Percentiles rank a stretch among this genome's conserved stretches.
Evolutionary conservation across 768 basidiomycete genomes (phyloP).

Genomic region (Rhodotorula kratochvilovae): DNA sequence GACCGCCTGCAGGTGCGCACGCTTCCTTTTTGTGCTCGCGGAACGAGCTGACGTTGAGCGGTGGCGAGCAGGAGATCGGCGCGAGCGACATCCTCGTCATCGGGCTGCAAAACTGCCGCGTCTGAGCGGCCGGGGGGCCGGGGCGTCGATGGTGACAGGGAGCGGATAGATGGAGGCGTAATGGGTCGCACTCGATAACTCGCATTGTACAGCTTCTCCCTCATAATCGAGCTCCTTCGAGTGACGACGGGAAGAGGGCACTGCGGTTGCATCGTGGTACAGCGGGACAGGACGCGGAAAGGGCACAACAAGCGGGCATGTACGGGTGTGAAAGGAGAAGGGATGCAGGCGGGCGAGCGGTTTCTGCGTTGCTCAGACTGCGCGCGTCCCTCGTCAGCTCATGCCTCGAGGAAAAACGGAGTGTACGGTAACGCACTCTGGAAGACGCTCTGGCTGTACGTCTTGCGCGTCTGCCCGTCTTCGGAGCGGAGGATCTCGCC

Average conservation of each 20-base stretch:
- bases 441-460: conserved; percentile 64
- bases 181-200: no score
- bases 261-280: no score
- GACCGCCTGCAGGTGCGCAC: conserved; percentile 62
- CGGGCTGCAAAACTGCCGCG: conserved; percentile 87
- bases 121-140: conserved; percentile 50
- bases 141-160: neutral
- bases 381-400: no score
- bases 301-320: neutral
- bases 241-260: no score
- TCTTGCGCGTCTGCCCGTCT: conserved; percentile 57
- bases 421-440: conserved; percentile 44
- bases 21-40: neutral
- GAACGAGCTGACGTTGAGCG: neutral
- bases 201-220: no score
- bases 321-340: no score
- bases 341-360: no score
- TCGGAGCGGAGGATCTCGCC: conserved; percentile 68
- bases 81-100: conserved; percentile 89
- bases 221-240: no score
- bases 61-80: conserved; percentile 56
- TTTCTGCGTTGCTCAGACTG: no score
- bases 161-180: neutral
- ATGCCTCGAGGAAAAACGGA: neutral
- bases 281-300: no score